A percentile compares a stretch with the other conserved stretches of the same genome.
These are phyloP conservation scores for Capsicum chinense DNA, from an alignment of 257 asterid species.

Conservation along the genomic window DNA sequence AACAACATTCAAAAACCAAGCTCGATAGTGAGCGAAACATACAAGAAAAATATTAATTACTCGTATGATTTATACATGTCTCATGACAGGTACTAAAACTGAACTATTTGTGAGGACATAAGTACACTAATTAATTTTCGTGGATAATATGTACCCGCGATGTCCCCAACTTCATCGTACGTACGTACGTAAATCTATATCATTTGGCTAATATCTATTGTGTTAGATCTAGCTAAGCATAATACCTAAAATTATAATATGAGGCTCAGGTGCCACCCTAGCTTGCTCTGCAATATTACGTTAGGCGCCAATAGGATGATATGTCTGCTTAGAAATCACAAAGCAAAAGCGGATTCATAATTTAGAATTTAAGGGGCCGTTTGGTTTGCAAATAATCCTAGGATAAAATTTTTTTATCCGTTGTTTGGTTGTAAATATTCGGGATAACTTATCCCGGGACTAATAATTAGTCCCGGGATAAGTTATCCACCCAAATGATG, in stretches of 20 bases:
- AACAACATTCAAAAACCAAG: background rate
- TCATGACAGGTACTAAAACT: background rate
- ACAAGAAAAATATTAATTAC: background rate
- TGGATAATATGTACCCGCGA: background rate
- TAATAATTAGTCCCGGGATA: too few species aligned
- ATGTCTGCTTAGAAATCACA: background rate
- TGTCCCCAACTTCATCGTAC: background rate
- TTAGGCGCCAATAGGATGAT: background rate
- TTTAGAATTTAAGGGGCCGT: too few species aligned
- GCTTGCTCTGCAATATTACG: background rate
- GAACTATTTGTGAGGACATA: background rate
- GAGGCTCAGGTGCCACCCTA: background rate
- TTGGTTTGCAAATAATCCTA: too few species aligned
- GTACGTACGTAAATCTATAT: background rate
- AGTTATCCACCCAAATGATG: too few species aligned
- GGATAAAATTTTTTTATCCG: too few species aligned
- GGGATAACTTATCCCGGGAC: too few species aligned
- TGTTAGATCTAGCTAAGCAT: background rate
- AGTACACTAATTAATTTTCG: slow-evolving; percentile 5
- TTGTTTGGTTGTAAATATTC: too few species aligned
- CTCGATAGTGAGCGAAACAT: background rate
- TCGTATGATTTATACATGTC: background rate
- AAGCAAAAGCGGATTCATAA: background rate
- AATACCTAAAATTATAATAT: background rate
- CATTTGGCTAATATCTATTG: background rate